Conservation (phyloP, 2,329 filamentous ascomycete genomes). For the Cryphonectria parasitica region DNA sequence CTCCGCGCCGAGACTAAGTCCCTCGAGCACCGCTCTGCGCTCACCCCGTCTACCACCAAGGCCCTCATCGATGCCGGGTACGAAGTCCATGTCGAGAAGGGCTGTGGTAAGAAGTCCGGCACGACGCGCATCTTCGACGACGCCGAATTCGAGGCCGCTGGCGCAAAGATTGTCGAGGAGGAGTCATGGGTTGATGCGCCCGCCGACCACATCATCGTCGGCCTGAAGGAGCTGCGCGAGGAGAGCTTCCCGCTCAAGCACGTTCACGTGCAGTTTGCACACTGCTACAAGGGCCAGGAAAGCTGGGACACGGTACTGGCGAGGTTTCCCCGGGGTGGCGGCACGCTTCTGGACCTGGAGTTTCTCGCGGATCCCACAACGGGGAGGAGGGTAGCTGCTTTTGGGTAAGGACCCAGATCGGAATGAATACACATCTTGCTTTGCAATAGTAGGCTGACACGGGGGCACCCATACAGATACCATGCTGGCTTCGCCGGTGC, state of each 20-base stretch:
- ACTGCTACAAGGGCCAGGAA: slow-evolving; percentile 77
- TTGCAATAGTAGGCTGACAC: slow-evolving; percentile 1
- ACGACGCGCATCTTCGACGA: slow-evolving; percentile 69
- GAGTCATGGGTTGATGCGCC: slow-evolving; percentile 71
- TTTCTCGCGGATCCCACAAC: slow-evolving; percentile 73
- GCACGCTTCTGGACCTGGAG: slow-evolving; percentile 82
- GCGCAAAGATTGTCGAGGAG: slow-evolving; percentile 67
- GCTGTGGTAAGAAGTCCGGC: slow-evolving; percentile 39
- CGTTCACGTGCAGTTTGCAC: slow-evolving; percentile 71
- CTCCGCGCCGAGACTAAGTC: slow-evolving; percentile 64
- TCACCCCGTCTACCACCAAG: slow-evolving; percentile 47
- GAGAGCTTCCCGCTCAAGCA: slow-evolving; percentile 75
- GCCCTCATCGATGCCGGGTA: slow-evolving; percentile 71
- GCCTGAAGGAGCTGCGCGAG: slow-evolving; percentile 77
- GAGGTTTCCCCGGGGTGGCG: slow-evolving; percentile 76
- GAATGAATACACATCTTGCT: not conserved
- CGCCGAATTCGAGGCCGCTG: slow-evolving; percentile 63
- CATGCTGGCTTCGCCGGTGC: slow-evolving; percentile 49
- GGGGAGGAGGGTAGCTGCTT: slow-evolving; percentile 72
- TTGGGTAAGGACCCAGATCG: slow-evolving; percentile 54
- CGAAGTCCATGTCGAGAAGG: slow-evolving; percentile 67
- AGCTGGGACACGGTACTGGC: slow-evolving; percentile 81
- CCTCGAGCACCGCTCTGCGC: slow-evolving; percentile 57
- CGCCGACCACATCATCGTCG: slow-evolving; percentile 71
- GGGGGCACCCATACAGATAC: slow-evolving; percentile 6